These are phyloP conservation scores for Fusarium sp. DNA, from an alignment of 2,329 filamentous ascomycete species.

Conservation along the genomic window DNA sequence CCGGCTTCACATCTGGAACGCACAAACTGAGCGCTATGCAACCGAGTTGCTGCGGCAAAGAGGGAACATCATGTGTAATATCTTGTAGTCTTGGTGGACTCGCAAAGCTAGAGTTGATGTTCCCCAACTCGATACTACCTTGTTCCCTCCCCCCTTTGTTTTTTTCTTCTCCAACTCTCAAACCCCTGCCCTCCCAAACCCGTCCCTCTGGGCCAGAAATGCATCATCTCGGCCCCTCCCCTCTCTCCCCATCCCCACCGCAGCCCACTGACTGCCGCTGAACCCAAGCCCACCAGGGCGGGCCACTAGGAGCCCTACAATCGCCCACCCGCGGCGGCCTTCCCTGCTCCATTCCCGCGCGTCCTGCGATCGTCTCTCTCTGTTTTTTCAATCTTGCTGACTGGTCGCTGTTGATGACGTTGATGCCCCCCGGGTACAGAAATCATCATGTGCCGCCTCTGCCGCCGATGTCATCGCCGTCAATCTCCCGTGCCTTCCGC, in stretches of 20 bases:
- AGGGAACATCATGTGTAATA: not conserved
- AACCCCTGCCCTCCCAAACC: not conserved
- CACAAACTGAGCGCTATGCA: constrained; percentile 2
- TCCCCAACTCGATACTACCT: not conserved
- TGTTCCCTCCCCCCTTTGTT: not conserved
- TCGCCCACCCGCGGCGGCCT: constrained; percentile 26
- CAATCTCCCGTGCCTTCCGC: constrained; percentile 18
- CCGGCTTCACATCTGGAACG: constrained; percentile 22
- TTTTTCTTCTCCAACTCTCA: not conserved
- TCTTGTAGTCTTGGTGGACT: not conserved
- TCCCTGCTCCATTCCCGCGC: constrained; percentile 31
- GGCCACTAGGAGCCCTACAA: constrained; percentile 41
- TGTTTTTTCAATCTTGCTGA: not conserved
- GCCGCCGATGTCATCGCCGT: constrained; percentile 21
- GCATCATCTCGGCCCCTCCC: constrained; percentile 8
- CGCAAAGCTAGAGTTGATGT: not conserved
- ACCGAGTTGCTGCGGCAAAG: constrained; percentile 4
- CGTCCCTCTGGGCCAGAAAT: not conserved
- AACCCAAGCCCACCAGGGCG: constrained; percentile 26
- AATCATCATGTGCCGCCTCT: constrained; percentile 14
- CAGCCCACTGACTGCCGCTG: constrained; percentile 18
- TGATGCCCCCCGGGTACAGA: not conserved
- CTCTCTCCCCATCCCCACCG: constrained; percentile 21
- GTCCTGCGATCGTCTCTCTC: constrained; percentile 26
- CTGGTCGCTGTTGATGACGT: constrained; percentile 25